phyloP scores from a whole-genome alignment of 371 early-diverging fungal genomes.

The Mucor plumbeus region DNA sequence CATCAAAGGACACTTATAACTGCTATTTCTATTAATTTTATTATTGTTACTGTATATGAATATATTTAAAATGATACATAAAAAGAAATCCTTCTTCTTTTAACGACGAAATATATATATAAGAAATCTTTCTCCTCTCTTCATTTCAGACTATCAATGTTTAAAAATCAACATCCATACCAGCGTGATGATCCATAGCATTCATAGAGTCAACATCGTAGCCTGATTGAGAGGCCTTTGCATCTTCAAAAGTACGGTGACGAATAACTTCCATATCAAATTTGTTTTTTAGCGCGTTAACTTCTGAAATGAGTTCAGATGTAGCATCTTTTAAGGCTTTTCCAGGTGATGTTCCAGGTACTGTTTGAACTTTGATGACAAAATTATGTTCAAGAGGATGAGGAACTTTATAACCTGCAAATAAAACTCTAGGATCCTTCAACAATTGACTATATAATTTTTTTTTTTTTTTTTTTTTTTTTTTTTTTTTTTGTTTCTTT shows the following conservation, averaged over 20 bases:
- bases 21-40: neutral
- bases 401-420: constrained; percentile 97
- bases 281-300: constrained; percentile 80
- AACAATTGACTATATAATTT: constrained; percentile 74
- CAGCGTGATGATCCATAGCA: constrained; percentile 43
- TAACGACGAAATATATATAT: neutral
- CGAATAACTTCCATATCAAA: constrained; percentile 74
- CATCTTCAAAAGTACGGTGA: constrained; percentile 53
- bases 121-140: neutral
- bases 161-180: constrained; percentile 64
- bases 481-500: too few relatives aligned
- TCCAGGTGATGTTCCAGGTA: constrained; percentile 82
- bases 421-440: constrained; percentile 90
- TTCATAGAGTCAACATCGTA: constrained; percentile 42
- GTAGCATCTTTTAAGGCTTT: constrained; percentile 82
- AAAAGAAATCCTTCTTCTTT: neutral
- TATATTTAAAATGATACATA: neutral
- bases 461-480: too few relatives aligned
- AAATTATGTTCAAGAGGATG: constrained; percentile 97
- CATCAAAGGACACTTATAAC: too few relatives aligned
- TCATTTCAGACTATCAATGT: neutral
- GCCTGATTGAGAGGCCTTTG: constrained; percentile 41
- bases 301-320: constrained; percentile 77
- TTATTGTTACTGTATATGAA: neutral
- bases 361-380: constrained; percentile 91